Conservation (phyloP, 345 rosid genomes). For the Pelargonium nanum region DNA sequence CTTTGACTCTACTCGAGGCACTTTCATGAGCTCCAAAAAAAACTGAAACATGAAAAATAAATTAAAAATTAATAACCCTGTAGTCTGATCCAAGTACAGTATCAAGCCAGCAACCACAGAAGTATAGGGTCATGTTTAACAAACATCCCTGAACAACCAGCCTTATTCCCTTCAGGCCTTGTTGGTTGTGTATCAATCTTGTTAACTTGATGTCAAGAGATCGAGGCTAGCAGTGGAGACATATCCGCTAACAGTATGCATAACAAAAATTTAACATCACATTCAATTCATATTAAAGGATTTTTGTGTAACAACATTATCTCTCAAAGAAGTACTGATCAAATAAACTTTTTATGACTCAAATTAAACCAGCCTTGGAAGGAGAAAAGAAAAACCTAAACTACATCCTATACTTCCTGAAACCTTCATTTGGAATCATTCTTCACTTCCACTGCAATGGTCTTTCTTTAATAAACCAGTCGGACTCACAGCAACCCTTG, state of each 20-base stretch:
- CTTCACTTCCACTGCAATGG: neutral
- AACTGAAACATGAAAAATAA: conserved; percentile 32
- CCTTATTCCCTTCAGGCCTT: neutral
- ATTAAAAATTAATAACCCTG: no score
- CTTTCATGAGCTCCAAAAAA: conserved; percentile 94
- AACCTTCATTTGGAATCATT: neutral
- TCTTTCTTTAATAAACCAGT: neutral
- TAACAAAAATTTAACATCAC: no score
- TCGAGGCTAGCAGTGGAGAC: neutral
- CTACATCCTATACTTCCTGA: no score
- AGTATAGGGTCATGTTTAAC: no score
- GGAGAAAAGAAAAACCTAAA: neutral
- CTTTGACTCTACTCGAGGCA: conserved; percentile 96
- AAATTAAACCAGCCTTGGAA: neutral
- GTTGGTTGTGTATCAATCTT: neutral
- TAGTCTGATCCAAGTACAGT: no score
- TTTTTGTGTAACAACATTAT: no score
- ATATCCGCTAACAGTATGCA: no score
- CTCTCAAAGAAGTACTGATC: neutral
- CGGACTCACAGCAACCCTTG: no score
- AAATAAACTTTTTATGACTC: neutral
- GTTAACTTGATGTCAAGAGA: neutral
- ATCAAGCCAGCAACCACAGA: no score
- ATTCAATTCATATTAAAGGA: no score
- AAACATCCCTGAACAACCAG: no score